Percentiles rank a stretch among this genome's conserved stretches.
Conservation (phyloP, 495 filamentous ascomycete genomes). For the Polyplosphaeria fusca region DNA sequence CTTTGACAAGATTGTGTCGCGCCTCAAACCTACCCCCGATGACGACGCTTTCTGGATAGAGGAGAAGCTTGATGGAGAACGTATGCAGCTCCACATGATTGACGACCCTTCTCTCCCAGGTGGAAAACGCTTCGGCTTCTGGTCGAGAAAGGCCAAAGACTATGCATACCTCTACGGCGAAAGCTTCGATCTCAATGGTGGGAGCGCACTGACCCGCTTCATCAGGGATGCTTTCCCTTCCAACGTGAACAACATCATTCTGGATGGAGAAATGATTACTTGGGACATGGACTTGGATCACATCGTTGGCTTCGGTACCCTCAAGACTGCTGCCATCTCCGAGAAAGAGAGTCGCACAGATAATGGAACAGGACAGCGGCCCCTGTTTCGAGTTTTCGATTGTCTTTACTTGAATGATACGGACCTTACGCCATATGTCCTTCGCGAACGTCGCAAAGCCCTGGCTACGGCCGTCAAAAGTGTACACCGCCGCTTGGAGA, state of each 20-base stretch:
- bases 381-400: constrained; percentile 83
- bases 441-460: constrained; percentile 76
- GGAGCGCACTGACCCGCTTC: constrained; percentile 75
- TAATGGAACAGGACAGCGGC: constrained; percentile 60
- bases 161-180: constrained; percentile 93
- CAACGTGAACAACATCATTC: constrained; percentile 77
- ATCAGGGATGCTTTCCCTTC: constrained; percentile 73
- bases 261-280: constrained; percentile 98
- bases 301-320: constrained; percentile 83
- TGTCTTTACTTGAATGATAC: constrained; percentile 83
- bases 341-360: constrained; percentile 75
- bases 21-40: constrained; percentile 65
- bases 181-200: constrained; percentile 71
- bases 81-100: constrained; percentile 94
- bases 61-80: constrained; percentile 94
- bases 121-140: constrained; percentile 77
- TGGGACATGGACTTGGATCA: constrained; percentile 89
- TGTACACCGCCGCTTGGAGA: constrained; percentile 72
- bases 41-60: constrained; percentile 90
- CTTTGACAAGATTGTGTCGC: constrained; percentile 75
- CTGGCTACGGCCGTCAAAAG: constrained; percentile 63
- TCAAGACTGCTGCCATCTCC: constrained; percentile 86
- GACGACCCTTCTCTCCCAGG: constrained; percentile 64
- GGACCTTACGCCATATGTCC: constrained; percentile 73
- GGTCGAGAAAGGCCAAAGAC: constrained; percentile 95